Evolutionary conservation across 192 early-diverging fungal genomes (phyloP), one percentile per base, ranked within the genome.

Genomic region (Coemansia sp.): DNA sequence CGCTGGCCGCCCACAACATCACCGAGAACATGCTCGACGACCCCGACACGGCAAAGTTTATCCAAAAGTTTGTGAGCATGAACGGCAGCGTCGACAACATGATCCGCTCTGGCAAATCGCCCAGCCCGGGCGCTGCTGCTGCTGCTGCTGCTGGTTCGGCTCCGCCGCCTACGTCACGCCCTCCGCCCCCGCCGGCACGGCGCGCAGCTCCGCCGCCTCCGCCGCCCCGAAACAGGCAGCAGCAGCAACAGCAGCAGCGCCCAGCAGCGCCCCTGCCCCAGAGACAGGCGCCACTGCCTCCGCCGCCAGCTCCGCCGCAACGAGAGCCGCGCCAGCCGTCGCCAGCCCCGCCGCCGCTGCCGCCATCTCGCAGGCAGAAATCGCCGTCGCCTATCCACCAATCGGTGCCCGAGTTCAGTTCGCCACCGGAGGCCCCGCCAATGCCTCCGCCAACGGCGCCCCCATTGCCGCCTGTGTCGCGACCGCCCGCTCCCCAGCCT

Each of bases 1-100:
- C 83, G 42, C 70, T 91, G 60, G 79, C 81, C 4, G 76, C 82
- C 21, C 79, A 85, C 62, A 88, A 85, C 49, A 80, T 91, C 39
- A 83, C 80, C 26, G 80, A 82, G 40, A 73, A 56, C 36, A 68
- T 80, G 63, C 83, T 87, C 20, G 82, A 85, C 43, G 83, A 88
- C 40, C 76, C 77, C 28, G 80, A 84, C 44, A 84, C 87, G 21
- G 82, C 84, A 23, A 80, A 81, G 28, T 86, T 89, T 58, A 85
- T 91, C 39, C 71, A 81, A 34, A 64, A 86, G 40, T 89, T 87
- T 80, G 80, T 91, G 10, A 66, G 85, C 23, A 58, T 83, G 45
- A 82, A 81, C 52, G 84, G 85, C 38, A 87, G 85, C 1, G 70
- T 83, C 3, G 69, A 79, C 21, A 77, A 65, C 31, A 66, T 80